A percentile compares a stretch with the other conserved stretches of the same genome.
These are phyloP conservation scores for Hysterangium stoloniferum DNA, from an alignment of 768 basidiomycete genomes.

Conservation along the genomic window DNA sequence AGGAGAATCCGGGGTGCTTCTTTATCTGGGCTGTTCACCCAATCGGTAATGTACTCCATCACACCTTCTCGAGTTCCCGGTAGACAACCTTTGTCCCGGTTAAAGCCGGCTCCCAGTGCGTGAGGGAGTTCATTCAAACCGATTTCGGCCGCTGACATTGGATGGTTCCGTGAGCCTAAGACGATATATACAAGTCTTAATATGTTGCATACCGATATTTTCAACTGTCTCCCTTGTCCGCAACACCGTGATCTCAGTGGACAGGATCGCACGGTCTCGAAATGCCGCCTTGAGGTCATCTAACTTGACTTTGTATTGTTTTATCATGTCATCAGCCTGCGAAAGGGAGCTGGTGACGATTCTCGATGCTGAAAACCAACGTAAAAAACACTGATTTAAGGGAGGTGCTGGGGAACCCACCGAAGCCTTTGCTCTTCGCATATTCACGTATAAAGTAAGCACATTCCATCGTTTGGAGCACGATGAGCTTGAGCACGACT, in stretches of 20 bases:
- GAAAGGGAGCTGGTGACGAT: too few species aligned
- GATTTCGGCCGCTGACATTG: not conserved
- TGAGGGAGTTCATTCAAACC: not conserved
- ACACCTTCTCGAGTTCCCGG: constrained; percentile 7
- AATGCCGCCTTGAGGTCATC: too few species aligned
- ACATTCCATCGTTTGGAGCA: not conserved
- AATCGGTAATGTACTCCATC: constrained; percentile 6
- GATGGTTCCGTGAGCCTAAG: not conserved
- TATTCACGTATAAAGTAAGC: not conserved
- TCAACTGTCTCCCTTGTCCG: not conserved
- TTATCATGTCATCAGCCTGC: too few species aligned
- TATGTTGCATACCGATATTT: not conserved
- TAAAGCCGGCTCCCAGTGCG: not conserved
- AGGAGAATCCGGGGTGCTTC: constrained; percentile 1
- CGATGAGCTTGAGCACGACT: too few species aligned
- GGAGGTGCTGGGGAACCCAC: not conserved
- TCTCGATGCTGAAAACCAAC: too few species aligned
- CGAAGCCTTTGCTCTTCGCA: not conserved
- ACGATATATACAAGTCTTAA: too few species aligned
- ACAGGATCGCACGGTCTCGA: too few species aligned
- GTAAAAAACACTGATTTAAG: too few species aligned
- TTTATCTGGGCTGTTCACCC: constrained; percentile 2
- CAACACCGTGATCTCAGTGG: too few species aligned
- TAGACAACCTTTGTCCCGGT: not conserved
- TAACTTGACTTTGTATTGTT: not conserved